Evolutionary conservation across 257 asterid genomes (phyloP).

Genomic region (Eustoma russellianum): DNA sequence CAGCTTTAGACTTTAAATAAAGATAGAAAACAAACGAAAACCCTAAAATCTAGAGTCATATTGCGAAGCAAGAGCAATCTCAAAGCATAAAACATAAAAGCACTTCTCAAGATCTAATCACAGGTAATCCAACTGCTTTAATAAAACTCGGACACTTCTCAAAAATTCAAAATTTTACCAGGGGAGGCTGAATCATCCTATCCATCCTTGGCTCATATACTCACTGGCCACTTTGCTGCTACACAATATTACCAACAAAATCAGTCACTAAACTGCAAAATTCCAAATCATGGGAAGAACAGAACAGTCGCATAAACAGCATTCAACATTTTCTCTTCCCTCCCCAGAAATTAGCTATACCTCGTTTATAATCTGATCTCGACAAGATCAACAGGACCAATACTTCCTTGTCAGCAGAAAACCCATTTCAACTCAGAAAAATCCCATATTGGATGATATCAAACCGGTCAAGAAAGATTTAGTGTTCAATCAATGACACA

Average conservation of each 20-base stretch:
- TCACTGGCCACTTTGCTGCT: conserved; percentile 13
- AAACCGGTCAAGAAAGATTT: neutral
- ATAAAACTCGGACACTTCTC: neutral
- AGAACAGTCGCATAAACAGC: neutral
- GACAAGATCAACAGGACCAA: neutral
- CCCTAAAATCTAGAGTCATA: neutral
- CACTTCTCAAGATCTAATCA: neutral
- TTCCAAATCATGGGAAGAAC: conserved; percentile 1
- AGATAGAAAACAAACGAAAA: neutral
- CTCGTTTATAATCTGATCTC: conserved; percentile 3
- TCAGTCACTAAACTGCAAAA: neutral
- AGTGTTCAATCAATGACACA: neutral
- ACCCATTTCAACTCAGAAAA: neutral
- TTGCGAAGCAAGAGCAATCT: neutral
- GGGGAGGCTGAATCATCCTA: conserved; percentile 55
- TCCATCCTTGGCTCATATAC: conserved; percentile 29
- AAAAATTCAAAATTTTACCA: conserved; percentile 28
- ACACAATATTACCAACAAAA: conserved; percentile 13
- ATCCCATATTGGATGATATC: neutral
- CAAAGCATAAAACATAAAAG: neutral
- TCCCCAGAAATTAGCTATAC: neutral
- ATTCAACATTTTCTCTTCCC: neutral
- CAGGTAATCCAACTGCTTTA: neutral
- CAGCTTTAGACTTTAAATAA: neutral
- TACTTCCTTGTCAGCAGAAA: conserved; percentile 1